These are phyloP conservation scores for Metarhizium humberi DNA, from an alignment of 2,329 filamentous ascomycete species.

Conservation along the genomic window DNA sequence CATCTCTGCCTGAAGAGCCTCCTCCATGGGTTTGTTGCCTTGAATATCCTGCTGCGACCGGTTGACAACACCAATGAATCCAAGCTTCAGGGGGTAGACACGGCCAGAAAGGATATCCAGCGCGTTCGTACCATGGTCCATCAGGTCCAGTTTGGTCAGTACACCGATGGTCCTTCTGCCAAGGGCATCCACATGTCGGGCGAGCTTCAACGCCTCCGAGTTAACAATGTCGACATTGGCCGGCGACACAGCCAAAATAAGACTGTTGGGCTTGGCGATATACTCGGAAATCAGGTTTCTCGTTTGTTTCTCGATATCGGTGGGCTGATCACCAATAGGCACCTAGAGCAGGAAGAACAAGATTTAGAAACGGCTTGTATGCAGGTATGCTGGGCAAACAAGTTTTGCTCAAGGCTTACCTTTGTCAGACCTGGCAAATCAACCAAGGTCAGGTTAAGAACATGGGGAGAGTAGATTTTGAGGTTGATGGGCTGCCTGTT, in stretches of 20 bases:
- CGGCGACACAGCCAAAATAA: slow-evolving; percentile 90
- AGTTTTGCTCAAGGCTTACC: slow-evolving; percentile 34
- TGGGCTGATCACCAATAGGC: slow-evolving; percentile 93
- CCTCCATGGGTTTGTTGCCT: slow-evolving; percentile 86
- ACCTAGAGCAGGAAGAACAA: slow-evolving; percentile 41
- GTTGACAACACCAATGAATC: slow-evolving; percentile 97
- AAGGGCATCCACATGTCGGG: slow-evolving; percentile 90
- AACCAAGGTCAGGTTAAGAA: slow-evolving; percentile 91
- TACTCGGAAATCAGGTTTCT: slow-evolving; percentile 94
- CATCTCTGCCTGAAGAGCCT: slow-evolving; percentile 78
- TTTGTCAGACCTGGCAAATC: slow-evolving; percentile 95
- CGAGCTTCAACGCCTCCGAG: slow-evolving; percentile 93
- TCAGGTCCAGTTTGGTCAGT: slow-evolving; percentile 91
- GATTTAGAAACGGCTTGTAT: background rate
- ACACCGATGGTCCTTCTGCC: slow-evolving; percentile 94
- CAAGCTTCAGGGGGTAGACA: slow-evolving; percentile 92
- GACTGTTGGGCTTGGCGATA: slow-evolving; percentile 97
- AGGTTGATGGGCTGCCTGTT: slow-evolving; percentile 96
- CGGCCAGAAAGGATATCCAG: slow-evolving; percentile 95
- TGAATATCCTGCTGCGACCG: slow-evolving; percentile 97
- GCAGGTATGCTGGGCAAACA: slow-evolving; percentile 8
- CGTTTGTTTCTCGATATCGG: slow-evolving; percentile 98
- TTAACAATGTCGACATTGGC: slow-evolving; percentile 98
- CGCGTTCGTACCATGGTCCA: slow-evolving; percentile 98
- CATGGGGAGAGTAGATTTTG: slow-evolving; percentile 95